Percentiles rank a stretch among this genome's conserved stretches.
Evolutionary conservation across 495 filamentous ascomycete species (phyloP).

Genomic region (Aspergillus affinis): DNA sequence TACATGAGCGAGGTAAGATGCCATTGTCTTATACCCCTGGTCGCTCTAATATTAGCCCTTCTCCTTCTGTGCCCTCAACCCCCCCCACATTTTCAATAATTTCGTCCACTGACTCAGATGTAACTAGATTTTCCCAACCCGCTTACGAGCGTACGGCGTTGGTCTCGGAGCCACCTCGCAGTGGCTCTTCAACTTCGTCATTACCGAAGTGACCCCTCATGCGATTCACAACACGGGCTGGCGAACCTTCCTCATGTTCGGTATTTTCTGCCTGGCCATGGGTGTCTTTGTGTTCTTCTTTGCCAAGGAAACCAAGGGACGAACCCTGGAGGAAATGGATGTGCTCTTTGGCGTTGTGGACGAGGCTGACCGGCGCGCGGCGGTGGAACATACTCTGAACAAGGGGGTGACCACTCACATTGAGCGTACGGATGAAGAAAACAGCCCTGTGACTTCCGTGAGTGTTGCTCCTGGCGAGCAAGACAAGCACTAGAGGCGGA

Average conservation of each 20-base stretch:
- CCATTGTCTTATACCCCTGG: background rate
- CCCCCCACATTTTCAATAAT: background rate
- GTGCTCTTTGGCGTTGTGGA: slow-evolving; percentile 45
- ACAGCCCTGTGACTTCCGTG: background rate
- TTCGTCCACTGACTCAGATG: slow-evolving; percentile 21
- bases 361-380: slow-evolving; percentile 31
- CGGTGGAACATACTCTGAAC: slow-evolving; percentile 44
- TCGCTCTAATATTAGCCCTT: background rate
- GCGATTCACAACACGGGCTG: slow-evolving; percentile 50
- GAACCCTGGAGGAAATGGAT: slow-evolving; percentile 51
- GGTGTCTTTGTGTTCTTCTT: slow-evolving; percentile 44
- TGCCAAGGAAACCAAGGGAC: slow-evolving; percentile 62
- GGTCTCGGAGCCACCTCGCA: slow-evolving; percentile 60
- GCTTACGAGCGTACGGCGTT: slow-evolving; percentile 70
- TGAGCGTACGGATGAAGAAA: slow-evolving; percentile 25
- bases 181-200: slow-evolving; percentile 48
- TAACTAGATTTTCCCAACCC: slow-evolving; percentile 67
- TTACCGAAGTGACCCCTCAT: slow-evolving; percentile 38
- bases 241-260: slow-evolving; percentile 58
- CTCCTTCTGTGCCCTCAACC: background rate
- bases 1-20: slow-evolving; percentile 48
- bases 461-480: slow-evolving; percentile 1
- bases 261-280: slow-evolving; percentile 45
- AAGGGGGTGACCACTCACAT: slow-evolving; percentile 30
- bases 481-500: slow-evolving; percentile 11